These are phyloP conservation scores for Linum tenue DNA, from an alignment of 345 rosid genomes.

Conservation along the genomic window DNA sequence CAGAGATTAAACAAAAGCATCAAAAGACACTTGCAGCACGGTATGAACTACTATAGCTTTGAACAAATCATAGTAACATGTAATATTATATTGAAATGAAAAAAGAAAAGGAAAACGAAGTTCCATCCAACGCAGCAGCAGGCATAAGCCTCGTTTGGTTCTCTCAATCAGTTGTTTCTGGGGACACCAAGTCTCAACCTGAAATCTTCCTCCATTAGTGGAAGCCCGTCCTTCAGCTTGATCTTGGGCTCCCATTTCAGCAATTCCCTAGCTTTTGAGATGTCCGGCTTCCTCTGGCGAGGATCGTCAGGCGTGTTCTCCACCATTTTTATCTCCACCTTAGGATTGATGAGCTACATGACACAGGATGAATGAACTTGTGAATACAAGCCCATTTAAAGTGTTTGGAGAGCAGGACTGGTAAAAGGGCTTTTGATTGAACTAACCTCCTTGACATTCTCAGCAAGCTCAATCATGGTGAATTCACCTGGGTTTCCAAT, in stretches of 20 bases:
- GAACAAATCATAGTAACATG: too few relatives aligned
- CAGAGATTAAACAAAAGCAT: too few relatives aligned
- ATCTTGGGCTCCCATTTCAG: constrained; percentile 91
- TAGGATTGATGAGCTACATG: constrained; percentile 66
- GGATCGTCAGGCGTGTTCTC: constrained; percentile 98
- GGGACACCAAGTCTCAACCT: constrained; percentile 59
- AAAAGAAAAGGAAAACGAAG: too few relatives aligned
- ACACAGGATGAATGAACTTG: background rate
- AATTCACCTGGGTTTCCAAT: constrained; percentile 65
- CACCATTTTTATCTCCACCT: constrained; percentile 53
- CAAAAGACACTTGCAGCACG: too few relatives aligned
- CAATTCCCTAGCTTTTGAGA: constrained; percentile 67
- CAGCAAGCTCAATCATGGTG: constrained; percentile 82
- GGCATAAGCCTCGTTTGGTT: too few relatives aligned
- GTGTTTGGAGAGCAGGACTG: background rate
- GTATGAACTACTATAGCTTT: too few relatives aligned
- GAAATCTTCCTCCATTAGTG: constrained; percentile 93
- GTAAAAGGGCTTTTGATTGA: background rate
- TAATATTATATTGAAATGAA: too few relatives aligned
- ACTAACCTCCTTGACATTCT: constrained; percentile 78
- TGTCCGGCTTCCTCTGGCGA: constrained; percentile 83
- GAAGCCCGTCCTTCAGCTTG: constrained; percentile 79
- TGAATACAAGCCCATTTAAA: background rate
- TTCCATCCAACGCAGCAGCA: too few relatives aligned
- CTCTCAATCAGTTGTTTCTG: constrained; percentile 29